Evolutionary conservation across 345 rosid species (phyloP).

Genomic region (Eucalyptus cloeziana): DNA sequence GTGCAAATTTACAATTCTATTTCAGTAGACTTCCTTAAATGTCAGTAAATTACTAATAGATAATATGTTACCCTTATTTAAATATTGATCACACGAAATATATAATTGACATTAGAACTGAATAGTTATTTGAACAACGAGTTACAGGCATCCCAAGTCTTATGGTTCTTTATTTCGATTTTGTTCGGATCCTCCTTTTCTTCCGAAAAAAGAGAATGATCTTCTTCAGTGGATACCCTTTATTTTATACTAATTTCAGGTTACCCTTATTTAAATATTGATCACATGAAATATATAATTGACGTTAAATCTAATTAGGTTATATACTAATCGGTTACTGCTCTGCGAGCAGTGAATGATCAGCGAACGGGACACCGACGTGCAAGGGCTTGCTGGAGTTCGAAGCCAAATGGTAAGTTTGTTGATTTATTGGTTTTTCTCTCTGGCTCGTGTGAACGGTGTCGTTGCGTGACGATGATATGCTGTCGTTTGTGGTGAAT

Average conservation of each 20-base stretch:
- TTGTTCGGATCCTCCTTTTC: too few relatives aligned
- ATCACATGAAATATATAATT: too few relatives aligned
- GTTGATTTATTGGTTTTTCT: neutral
- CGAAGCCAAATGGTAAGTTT: neutral
- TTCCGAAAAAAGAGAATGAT: too few relatives aligned
- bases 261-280: too few relatives aligned
- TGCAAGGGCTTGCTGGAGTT: neutral
- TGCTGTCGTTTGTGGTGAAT: neutral
- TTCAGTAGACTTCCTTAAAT: neutral
- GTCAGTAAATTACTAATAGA: neutral
- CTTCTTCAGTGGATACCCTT: too few relatives aligned
- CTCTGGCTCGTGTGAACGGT: neutral
- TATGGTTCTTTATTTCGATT: too few relatives aligned
- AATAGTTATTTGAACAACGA: too few relatives aligned
- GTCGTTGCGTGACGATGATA: neutral
- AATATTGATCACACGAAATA: too few relatives aligned
- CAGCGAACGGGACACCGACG: neutral
- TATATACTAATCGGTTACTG: neutral
- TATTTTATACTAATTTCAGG: too few relatives aligned
- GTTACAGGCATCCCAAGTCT: too few relatives aligned
- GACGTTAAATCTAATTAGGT: neutral
- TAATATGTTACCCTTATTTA: neutral
- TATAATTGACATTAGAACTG: neutral
- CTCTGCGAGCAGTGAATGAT: neutral
- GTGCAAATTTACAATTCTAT: too few relatives aligned